Base-by-base conservation (phyloP, 768 basidiomycete species). In the Tremella mesenterica region DNA sequence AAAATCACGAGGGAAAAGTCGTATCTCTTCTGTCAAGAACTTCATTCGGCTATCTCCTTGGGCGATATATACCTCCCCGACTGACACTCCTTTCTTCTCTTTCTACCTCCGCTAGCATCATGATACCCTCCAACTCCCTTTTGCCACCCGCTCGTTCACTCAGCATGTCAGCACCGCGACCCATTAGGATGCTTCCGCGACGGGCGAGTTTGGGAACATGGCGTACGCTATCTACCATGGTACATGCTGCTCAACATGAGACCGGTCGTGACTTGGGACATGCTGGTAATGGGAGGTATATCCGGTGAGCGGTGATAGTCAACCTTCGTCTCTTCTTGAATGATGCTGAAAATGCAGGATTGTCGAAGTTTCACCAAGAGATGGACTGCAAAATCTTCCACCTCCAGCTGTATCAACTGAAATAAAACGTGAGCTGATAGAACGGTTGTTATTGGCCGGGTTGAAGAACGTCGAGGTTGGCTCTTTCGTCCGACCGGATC, bases 401-500 rank as follows among this genome's bases (percentile, higher is more conserved):
- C 82, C 83, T 58, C 77, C 79, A 0, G 75, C 83, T 4, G 82
- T 93, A 6, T 79, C 85, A 25, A 81, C 83, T 1, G 79, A 80
- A 26, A 75, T 85, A 55, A 92, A 92, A 71, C 80, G 83, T 16
- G 85, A 85, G 56, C 79, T 96, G 49, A 82, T 96, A 52, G 80
- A 86, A 57, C 76, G 83, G 13, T 81, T 96, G 10, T 81, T 79
- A 2, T 70, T 69, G 16, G 83, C 87, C 9, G 90, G 88, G 0
- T 67, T 82, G 61, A 75, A 76, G 56, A 81, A 76, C 52, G 84
- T 92, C 59, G 89, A 92, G 73, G 81, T 82, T 0, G 90, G 90
- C 6, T 88, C 87, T 69, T 90, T 93, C 67, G 90, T 92, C 53
- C 87, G 87, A 71, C 86, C 86, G 0, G 90, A 89, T 73, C 88